Evolutionary conservation across 2,329 filamentous ascomycete species (phyloP).

Genomic region (Paracorniculantispora psalliotae): DNA sequence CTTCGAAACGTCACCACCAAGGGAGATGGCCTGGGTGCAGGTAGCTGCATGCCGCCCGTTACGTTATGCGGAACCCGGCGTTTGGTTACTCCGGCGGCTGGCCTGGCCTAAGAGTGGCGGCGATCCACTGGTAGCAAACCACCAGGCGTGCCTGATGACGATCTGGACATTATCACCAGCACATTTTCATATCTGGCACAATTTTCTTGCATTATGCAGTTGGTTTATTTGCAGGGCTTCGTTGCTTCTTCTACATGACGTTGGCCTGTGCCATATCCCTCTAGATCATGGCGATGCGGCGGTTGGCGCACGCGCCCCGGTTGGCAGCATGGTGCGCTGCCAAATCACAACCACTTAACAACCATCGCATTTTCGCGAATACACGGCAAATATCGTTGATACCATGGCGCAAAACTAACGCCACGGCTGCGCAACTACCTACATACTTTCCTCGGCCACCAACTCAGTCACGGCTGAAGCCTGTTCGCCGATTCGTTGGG

Average conservation of each 20-base stretch:
- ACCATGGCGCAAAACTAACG: slow-evolving; percentile 26
- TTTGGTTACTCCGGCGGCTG: slow-evolving; percentile 13
- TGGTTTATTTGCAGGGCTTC: not conserved
- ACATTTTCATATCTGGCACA: not conserved
- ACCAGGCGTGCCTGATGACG: not conserved
- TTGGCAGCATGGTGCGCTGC: slow-evolving; percentile 15
- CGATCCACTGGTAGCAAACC: not conserved
- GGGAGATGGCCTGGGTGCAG: slow-evolving; percentile 2
- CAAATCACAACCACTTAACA: slow-evolving; percentile 19
- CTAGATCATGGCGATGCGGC: slow-evolving; percentile 5
- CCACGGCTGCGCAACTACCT: slow-evolving; percentile 21
- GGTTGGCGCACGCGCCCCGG: slow-evolving; percentile 6
- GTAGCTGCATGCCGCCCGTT: slow-evolving; percentile 4
- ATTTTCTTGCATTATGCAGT: slow-evolving; percentile 11
- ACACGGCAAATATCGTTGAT: slow-evolving; percentile 29
- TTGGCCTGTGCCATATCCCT: not conserved
- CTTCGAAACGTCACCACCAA: slow-evolving; percentile 24
- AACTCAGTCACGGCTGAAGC: slow-evolving; percentile 12
- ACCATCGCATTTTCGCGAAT: slow-evolving; percentile 18
- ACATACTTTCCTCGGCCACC: slow-evolving; percentile 28
- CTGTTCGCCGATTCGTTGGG: slow-evolving; percentile 25
- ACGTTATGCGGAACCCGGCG: slow-evolving; percentile 11
- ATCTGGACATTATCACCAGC: not conserved
- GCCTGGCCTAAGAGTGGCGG: not conserved
- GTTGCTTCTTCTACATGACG: not conserved